Base-by-base conservation (phyloP, 2,329 filamentous ascomycete genomes). In the Myriosclerotinia curreyana region DNA sequence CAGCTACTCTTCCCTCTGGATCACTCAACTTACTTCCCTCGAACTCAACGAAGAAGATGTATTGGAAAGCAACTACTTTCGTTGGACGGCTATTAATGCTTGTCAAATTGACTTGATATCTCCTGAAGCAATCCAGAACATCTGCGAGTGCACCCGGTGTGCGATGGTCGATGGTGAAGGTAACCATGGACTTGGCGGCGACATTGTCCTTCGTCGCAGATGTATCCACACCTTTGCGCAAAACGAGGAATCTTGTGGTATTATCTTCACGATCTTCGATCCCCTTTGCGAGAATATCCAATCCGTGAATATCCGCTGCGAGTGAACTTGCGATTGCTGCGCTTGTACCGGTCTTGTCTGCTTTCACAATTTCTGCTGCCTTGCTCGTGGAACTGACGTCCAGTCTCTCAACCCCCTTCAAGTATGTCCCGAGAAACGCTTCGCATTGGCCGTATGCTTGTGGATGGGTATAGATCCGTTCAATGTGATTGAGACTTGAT, bases 371-470 rank as follows among this genome's bases (percentile, higher is more conserved):
- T 76, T 94, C 86, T 0, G 93, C 94, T 0, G 91, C 95, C 68
- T 86, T 87, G 70, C 89, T 93, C 7, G 95, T 99, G 36, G 90
- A 95, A 66, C 87, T 89, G 51, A 91, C 88, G 74, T 98, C 93
- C 66, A 94, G 84, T 60, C 87, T 83, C 78, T 96, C 91, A n/a
- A 88, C 81, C 52, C 85, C 85, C 70, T 86, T 87, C 67, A 96
- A 83, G 71, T 90, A 80, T 36, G 81, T 79, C 11, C 82, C 80
- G 34, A 97, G 83, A 76, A 96, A 96, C 11, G 74, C 76, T 52
- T 87, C 86, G 77, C 93, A 97, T 78, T 99, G 95, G 34, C 92
- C 92, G 81, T 95, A 96, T 36, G 92, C 95, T 77, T 99, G 95
- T 12, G 94, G 93, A 77, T 99, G 95, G 31, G 91, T 95, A 79